These are phyloP conservation scores for Blastobotrys capitulatus DNA, from an alignment of 1,139 yeast genomes.

Conservation along the genomic window DNA sequence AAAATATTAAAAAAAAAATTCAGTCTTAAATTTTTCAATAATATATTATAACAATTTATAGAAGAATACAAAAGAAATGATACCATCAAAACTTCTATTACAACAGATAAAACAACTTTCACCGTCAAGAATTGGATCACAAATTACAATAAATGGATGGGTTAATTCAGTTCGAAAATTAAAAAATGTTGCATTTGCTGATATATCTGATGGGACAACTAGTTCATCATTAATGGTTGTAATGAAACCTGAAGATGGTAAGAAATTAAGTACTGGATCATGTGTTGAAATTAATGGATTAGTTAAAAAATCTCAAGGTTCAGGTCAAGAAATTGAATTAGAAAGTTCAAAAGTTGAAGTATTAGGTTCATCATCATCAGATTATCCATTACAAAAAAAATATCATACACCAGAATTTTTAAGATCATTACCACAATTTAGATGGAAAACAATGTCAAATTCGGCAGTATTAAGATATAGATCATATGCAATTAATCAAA, in stretches of 20 bases:
- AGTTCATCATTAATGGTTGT: slow-evolving; percentile 55
- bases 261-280: slow-evolving; percentile 39
- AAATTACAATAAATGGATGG: slow-evolving; percentile 55
- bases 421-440: slow-evolving; percentile 64
- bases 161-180: slow-evolving; percentile 63
- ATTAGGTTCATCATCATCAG: slow-evolving; percentile 45
- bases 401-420: slow-evolving; percentile 59
- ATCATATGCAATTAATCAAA: slow-evolving; percentile 53
- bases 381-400: slow-evolving; percentile 83
- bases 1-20: no score
- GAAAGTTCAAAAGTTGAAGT: slow-evolving; percentile 33
- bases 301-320: slow-evolving; percentile 27
- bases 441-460: slow-evolving; percentile 67
- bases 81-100: neutral
- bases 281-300: slow-evolving; percentile 43
- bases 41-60: no score
- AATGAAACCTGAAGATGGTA: slow-evolving; percentile 26
- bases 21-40: no score
- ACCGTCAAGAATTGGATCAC: slow-evolving; percentile 10
- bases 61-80: neutral
- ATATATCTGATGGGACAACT: slow-evolving; percentile 70
- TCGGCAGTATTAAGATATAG: slow-evolving; percentile 67
- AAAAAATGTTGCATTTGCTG: slow-evolving; percentile 75
- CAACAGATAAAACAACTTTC: neutral
- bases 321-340: slow-evolving; percentile 44